Percentiles rank a stretch among this genome's conserved stretches.
Conservation (phyloP, 805 yeast species). For the Spencermartinsiella europaea region DNA sequence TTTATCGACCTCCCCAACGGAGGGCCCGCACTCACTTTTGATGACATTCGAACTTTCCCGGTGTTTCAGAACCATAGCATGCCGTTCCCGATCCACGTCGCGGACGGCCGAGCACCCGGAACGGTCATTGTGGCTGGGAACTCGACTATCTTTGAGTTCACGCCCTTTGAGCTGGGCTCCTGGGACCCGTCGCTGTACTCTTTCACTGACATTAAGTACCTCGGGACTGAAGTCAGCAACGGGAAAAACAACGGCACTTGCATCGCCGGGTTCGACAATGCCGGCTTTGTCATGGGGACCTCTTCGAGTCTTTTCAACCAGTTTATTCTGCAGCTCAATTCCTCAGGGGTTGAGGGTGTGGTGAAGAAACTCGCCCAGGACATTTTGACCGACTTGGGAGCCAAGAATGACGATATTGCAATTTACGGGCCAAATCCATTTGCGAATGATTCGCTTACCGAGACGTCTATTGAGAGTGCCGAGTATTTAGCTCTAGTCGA, state of each 20-base stretch:
- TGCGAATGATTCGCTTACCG: conserved; percentile 38
- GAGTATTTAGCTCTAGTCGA: conserved; percentile 51
- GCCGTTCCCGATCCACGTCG: conserved; percentile 69
- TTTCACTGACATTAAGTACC: conserved; percentile 61
- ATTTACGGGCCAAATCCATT: conserved; percentile 71
- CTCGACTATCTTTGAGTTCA: conserved; percentile 53
- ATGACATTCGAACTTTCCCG: conserved; percentile 53
- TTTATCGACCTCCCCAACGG: conserved; percentile 58
- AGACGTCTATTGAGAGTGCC: conserved; percentile 35
- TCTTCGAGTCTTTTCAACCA: conserved; percentile 78
- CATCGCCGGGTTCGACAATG: conserved; percentile 68
- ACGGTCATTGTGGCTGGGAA: conserved; percentile 51
- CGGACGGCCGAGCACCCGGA: conserved; percentile 41
- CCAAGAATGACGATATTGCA: conserved; percentile 60
- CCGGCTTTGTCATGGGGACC: conserved; percentile 77
- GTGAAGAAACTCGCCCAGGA: conserved; percentile 42
- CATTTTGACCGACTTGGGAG: conserved; percentile 42
- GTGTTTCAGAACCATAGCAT: conserved; percentile 55
- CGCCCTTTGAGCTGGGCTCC: conserved; percentile 74
- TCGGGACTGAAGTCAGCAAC: conserved; percentile 59
- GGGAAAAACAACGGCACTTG: conserved; percentile 52
- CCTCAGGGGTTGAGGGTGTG: conserved; percentile 46
- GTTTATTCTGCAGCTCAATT: conserved; percentile 52
- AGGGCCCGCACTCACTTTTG: conserved; percentile 58
- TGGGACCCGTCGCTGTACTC: conserved; percentile 75